These are phyloP conservation scores for Neurospora terricola DNA, from an alignment of 495 filamentous ascomycete genomes.

Conservation along the genomic window DNA sequence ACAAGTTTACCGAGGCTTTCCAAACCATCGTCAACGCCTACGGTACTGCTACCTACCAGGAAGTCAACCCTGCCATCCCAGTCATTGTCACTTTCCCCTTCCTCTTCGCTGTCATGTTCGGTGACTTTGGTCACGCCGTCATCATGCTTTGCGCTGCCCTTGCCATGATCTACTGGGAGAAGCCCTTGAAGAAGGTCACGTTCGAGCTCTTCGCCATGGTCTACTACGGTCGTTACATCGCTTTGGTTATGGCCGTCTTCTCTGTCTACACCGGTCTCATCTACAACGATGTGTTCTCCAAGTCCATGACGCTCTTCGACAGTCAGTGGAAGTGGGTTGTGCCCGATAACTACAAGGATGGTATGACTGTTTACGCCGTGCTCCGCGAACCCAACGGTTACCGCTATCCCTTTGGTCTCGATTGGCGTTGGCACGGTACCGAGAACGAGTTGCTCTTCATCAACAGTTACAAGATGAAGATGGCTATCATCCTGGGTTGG, in stretches of 20 bases:
- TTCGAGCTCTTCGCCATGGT: slow-evolving; percentile 96
- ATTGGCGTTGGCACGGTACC: slow-evolving; percentile 93
- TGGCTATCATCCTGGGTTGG: slow-evolving; percentile 94
- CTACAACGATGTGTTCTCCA: slow-evolving; percentile 97
- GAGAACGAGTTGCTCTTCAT: slow-evolving; percentile 89
- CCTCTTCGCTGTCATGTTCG: slow-evolving; percentile 98
- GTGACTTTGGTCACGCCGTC: slow-evolving; percentile 84
- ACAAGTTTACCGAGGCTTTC: slow-evolving; percentile 96
- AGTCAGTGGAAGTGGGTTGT: slow-evolving; percentile 76
- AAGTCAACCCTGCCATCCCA: slow-evolving; percentile 91
- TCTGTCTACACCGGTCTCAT: slow-evolving; percentile 95
- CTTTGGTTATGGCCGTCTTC: slow-evolving; percentile 94
- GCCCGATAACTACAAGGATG: slow-evolving; percentile 54
- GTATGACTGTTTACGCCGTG: slow-evolving; percentile 48
- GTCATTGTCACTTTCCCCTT: slow-evolving; percentile 97
- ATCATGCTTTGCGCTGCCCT: slow-evolving; percentile 72
- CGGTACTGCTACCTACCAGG: slow-evolving; percentile 89
- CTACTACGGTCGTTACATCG: slow-evolving; percentile 97
- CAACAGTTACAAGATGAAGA: slow-evolving; percentile 99
- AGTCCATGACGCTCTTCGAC: slow-evolving; percentile 73
- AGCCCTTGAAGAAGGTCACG: slow-evolving; percentile 76
- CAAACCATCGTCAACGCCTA: slow-evolving; percentile 99
- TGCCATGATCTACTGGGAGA: slow-evolving; percentile 95
- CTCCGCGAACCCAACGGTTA: slow-evolving; percentile 49
- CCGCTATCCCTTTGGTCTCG: slow-evolving; percentile 89